Evolutionary conservation across 495 filamentous ascomycete species (phyloP), one percentile per base, ranked within the genome.

Genomic region (Xylaria flabelliformis): DNA sequence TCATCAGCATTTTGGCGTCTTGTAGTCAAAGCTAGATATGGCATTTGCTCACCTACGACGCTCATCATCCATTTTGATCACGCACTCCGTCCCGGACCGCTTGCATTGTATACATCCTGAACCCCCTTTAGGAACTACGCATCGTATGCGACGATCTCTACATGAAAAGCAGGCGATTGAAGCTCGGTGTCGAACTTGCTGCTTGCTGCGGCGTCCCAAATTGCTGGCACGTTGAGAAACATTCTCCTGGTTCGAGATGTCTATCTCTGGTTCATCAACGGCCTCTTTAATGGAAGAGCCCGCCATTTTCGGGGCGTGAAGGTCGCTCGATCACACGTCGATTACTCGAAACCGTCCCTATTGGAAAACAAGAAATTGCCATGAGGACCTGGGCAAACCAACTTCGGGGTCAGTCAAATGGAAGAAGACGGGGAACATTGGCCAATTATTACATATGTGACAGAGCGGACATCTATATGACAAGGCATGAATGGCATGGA

Each of bases 41-140:
- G 13, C n/a, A 34, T 42, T 56, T 42, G 77, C 80, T 55, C 71
- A 85, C 85, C 85, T 77, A 72, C 86, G 74, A 53, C 86, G 76
- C 74, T 88, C 85, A 74, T 88, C 86, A 73, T 88, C 86, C 74
- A 87, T 88, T 74, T 84, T 86, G 73, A 88, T 88, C 44, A 88
- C 78, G 72, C 86, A 88, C 55, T 85, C 79, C 41, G 82, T 78
- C 55, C 85, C 83, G 4, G 83, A 83, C 41, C 84, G 77, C 74
- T 84, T 86, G 74, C 86, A 88, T 74, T 87, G 85, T 36, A 81
- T 82, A 74, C 86, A 88, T 68, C 83, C 83, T n/a, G 79, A 78
- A 53, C 84, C 82, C 19, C 85, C 86, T 13, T 82, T 78, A 29
- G 83, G 83, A 42, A 88, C 86, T n/a, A 88, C 86, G 74, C 86